These are phyloP conservation scores for Trametes cubensis DNA, from an alignment of 768 basidiomycete genomes.

Conservation along the genomic window DNA sequence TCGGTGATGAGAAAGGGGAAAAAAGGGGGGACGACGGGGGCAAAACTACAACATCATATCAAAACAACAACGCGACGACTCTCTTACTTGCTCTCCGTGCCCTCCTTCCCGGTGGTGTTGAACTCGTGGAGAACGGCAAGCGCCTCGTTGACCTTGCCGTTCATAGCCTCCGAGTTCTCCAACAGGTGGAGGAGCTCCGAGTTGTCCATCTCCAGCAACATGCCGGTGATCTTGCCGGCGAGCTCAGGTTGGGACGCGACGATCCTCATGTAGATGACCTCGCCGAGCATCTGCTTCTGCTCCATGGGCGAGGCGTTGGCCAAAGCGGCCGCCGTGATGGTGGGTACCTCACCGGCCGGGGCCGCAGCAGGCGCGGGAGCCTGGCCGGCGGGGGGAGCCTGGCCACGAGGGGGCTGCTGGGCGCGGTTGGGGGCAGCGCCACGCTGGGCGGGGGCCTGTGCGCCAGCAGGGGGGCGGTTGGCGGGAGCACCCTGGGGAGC, in stretches of 20 bases:
- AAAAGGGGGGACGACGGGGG: constrained; percentile 15
- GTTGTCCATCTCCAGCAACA: constrained; percentile 99
- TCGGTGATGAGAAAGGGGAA: constrained; percentile 13
- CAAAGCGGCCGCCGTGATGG: constrained; percentile 64
- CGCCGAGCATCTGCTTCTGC: constrained; percentile 99
- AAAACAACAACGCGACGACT: constrained; percentile 28
- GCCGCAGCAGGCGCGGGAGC: constrained; percentile 41
- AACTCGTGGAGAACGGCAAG: constrained; percentile 88
- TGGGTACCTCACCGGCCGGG: constrained; percentile 52
- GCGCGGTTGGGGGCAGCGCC: constrained; percentile 38
- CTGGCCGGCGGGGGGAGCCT: constrained; percentile 35
- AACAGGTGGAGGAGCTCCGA: constrained; percentile 87
- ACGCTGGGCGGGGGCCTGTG: constrained; percentile 47
- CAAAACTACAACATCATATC: constrained; percentile 28
- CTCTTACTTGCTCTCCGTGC: constrained; percentile 32
- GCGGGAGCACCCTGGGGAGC: constrained; percentile 54
- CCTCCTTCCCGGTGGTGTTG: constrained; percentile 36
- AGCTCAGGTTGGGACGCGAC: constrained; percentile 83
- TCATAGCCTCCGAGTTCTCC: constrained; percentile 80
- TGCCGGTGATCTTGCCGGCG: constrained; percentile 98
- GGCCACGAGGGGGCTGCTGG: constrained; percentile 28
- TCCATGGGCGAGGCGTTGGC: constrained; percentile 68
- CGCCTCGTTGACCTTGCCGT: constrained; percentile 90
- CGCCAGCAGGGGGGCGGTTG: constrained; percentile 55
- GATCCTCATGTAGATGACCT: constrained; percentile 93